Percentiles rank a stretch among this genome's conserved stretches.
phyloP scores from a whole-genome alignment of 805 yeast species.

The Metschnikowia kunwiensis region DNA sequence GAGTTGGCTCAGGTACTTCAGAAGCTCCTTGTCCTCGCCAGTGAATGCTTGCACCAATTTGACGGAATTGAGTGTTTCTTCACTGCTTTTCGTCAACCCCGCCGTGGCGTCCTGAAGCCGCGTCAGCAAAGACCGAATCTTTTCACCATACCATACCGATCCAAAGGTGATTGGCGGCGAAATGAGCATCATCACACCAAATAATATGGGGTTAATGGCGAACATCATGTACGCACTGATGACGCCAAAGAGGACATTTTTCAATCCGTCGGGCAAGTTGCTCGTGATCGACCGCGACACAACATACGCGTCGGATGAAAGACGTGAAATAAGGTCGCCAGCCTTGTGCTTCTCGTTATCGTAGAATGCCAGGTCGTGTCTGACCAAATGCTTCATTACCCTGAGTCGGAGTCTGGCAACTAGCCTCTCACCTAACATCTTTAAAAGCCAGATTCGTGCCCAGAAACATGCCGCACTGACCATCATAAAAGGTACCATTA shows the following conservation, averaged over 20 bases:
- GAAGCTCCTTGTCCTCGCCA: constrained; percentile 40
- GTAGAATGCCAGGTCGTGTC: constrained; percentile 42
- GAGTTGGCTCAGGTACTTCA: constrained; percentile 37
- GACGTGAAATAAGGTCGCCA: constrained; percentile 44
- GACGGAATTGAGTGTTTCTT: constrained; percentile 42
- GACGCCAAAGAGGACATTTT: constrained; percentile 41
- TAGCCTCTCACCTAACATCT: constrained; percentile 40
- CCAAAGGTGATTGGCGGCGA: constrained; percentile 47
- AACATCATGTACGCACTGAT: constrained; percentile 45
- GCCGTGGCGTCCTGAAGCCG: constrained; percentile 44
- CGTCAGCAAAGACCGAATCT: constrained; percentile 39
- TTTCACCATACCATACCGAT: constrained; percentile 45
- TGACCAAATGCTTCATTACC: constrained; percentile 40
- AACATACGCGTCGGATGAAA: constrained; percentile 46
- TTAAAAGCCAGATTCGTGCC: constrained; percentile 44
- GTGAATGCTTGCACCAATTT: constrained; percentile 44
- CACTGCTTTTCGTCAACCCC: constrained; percentile 42
- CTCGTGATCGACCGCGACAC: constrained; percentile 43
- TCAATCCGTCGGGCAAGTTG: constrained; percentile 44
- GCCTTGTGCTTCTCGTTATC: constrained; percentile 45
- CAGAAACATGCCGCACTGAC: constrained; percentile 44
- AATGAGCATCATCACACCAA: constrained; percentile 43
- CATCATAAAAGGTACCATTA: constrained; percentile 45
- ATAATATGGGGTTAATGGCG: constrained; percentile 39
- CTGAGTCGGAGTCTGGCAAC: constrained; percentile 42